Percentiles rank a stretch among this genome's conserved stretches.
Conservation (phyloP, 176 grass and related monocot genomes). For the Otatea glauca region DNA sequence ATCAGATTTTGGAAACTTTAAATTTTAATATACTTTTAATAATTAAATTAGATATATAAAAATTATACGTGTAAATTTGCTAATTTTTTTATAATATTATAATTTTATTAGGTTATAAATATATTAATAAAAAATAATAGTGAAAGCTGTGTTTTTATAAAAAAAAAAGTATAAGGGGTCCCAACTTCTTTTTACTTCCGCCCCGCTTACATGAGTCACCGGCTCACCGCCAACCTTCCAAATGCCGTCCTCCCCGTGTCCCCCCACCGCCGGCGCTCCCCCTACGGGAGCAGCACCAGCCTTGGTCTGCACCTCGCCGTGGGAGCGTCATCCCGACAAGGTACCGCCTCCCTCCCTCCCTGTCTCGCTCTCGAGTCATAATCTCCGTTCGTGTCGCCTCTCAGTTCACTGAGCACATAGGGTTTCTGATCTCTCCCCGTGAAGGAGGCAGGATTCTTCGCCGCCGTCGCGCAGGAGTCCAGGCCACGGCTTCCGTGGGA, state of each 20-base stretch:
- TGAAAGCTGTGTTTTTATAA: too few relatives aligned
- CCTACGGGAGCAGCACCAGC: not conserved
- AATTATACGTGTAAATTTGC: too few relatives aligned
- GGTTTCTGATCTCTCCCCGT: constrained; percentile 34
- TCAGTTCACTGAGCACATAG: constrained; percentile 21
- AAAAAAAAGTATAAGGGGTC: too few relatives aligned
- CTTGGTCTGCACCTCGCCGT: not conserved
- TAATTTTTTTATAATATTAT: too few relatives aligned
- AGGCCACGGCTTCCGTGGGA: not conserved
- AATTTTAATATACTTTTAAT: too few relatives aligned
- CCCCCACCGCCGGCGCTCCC: constrained; percentile 15
- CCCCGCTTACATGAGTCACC: too few relatives aligned
- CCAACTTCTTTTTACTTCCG: too few relatives aligned
- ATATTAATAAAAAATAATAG: too few relatives aligned
- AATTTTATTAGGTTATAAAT: too few relatives aligned
- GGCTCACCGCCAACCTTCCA: not conserved
- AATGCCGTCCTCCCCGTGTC: constrained; percentile 27
- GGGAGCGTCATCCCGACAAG: not conserved
- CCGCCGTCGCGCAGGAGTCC: not conserved
- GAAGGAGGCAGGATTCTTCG: not conserved
- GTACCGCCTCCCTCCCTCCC: not conserved
- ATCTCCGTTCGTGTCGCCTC: not conserved
- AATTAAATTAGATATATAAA: too few relatives aligned
- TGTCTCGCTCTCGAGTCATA: not conserved
- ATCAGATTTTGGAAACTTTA: too few relatives aligned